A percentile compares a stretch with the other conserved stretches of the same genome.
These are phyloP conservation scores for Fusarium sambucinum DNA, from an alignment of 2,329 filamentous ascomycete species.

Conservation along the genomic window DNA sequence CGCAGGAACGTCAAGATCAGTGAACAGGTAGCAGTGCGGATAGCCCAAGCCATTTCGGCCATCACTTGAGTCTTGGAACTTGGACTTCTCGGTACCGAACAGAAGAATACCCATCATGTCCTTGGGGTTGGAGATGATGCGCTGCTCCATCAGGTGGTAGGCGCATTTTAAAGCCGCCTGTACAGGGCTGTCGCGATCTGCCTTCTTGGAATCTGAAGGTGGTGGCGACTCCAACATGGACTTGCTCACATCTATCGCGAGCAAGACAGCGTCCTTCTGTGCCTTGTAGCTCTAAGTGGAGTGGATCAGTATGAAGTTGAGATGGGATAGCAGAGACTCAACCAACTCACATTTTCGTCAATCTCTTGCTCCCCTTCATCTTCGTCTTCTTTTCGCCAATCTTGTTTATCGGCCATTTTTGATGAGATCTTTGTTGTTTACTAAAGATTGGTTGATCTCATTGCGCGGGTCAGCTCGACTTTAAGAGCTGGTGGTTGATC, in stretches of 20 bases:
- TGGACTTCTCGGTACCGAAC: constrained; percentile 89
- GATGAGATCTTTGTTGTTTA: constrained; percentile 22
- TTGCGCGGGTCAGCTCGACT: constrained; percentile 38
- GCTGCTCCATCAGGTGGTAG: constrained; percentile 95
- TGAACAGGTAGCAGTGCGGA: constrained; percentile 92
- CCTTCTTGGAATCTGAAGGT: constrained; percentile 76
- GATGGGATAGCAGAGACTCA: constrained; percentile 3
- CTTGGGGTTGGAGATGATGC: constrained; percentile 95
- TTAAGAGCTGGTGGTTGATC: constrained; percentile 43
- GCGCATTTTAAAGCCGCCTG: constrained; percentile 92
- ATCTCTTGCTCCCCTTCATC: constrained; percentile 72
- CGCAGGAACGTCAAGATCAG: constrained; percentile 87
- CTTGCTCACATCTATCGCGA: constrained; percentile 90
- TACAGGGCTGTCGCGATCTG: constrained; percentile 80
- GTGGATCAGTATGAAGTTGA: constrained; percentile 28
- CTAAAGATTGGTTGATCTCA: constrained; percentile 20
- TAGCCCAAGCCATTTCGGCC: constrained; percentile 74
- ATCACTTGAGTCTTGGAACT: constrained; percentile 76
- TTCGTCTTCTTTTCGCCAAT: constrained; percentile 67
- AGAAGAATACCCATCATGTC: constrained; percentile 97
- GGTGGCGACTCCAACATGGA: constrained; percentile 84
- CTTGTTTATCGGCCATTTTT: constrained; percentile 54
- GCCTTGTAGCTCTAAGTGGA: constrained; percentile 81
- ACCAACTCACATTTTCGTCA: constrained; percentile 69
- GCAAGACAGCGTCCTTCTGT: constrained; percentile 97